Base-by-base conservation (phyloP, 768 basidiomycete genomes). In the Rubroboletus pulcherrimus region DNA sequence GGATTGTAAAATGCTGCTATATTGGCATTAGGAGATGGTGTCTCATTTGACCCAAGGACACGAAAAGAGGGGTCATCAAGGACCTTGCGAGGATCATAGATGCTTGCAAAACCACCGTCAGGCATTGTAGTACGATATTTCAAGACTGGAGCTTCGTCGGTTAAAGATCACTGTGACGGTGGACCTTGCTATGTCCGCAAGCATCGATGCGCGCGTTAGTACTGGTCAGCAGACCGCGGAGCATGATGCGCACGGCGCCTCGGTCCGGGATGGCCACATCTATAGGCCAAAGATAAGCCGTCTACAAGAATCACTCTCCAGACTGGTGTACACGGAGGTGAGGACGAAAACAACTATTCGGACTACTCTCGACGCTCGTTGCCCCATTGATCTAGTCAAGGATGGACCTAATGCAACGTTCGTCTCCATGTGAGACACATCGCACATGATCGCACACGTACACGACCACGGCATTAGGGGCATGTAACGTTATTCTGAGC, bases 1-100 rank as follows among this genome's bases (percentile, higher is more conserved):
- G 81, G 82, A 64, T 86, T 85, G 60, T 86, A 86, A 64, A 84
- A 86, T 0, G 80, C 83, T 38, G 84, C 84, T 49, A 84, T 80
- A 62, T 84, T 84, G 29, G 77, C 78, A 31, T 73, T 74, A 29
- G 60, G 62, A 5, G 78, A 64, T 2, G 80, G 80, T 56, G 74
- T 77, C 62, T 84, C 84, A 40, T 77, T 81, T 15, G 70, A 62
- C 41, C 72, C 72, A 17, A 85, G 67, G 57, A 85, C 72, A 55
- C 75, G 78, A 70, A 85, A 85, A 15, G 76, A 73, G 33, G 82
- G 78, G 53, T 84, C 74, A 55, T 82, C 72, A 10, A 85, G 75
- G 51, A 83, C 74, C 67, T 81, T 82, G 60, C 75, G 76, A 54
- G 84, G 84, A 56, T 73, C 73, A 65, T 84, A 85, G 56, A 77